Conservation (phyloP, 2,329 filamentous ascomycete genomes). For the Amphichorda felina region DNA sequence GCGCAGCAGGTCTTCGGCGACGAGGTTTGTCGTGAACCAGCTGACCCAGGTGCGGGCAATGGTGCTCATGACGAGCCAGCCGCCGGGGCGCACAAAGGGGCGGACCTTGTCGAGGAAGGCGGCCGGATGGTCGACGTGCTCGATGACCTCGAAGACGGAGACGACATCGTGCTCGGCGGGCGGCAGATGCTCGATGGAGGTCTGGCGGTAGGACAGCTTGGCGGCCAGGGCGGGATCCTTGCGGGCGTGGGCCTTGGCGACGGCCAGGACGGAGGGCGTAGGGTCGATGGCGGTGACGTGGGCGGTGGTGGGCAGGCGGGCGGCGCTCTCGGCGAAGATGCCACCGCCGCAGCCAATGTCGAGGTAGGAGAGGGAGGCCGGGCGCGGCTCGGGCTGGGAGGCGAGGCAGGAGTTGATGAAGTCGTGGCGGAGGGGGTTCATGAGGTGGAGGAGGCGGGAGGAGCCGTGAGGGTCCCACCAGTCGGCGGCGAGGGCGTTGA, state of each 20-base stretch:
- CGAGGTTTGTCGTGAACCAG: conserved; percentile 84
- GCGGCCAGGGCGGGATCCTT: conserved; percentile 55
- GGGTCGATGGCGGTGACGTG: conserved; percentile 71
- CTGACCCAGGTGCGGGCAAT: conserved; percentile 83
- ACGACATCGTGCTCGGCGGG: conserved; percentile 61
- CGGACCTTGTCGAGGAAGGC: conserved; percentile 62
- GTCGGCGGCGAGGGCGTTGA: conserved; percentile 80
- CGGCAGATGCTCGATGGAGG: conserved; percentile 57
- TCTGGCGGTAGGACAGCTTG: conserved; percentile 63
- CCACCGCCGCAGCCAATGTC: conserved; percentile 94
- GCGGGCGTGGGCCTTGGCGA: conserved; percentile 66
- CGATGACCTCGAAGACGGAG: conserved; percentile 85
- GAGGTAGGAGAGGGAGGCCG: conserved; percentile 51
- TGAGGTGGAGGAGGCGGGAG: conserved; percentile 84
- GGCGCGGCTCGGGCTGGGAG: conserved; percentile 31
- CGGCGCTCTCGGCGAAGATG: conserved; percentile 86
- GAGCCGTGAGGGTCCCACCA: conserved; percentile 98
- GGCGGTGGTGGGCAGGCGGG: conserved; percentile 49
- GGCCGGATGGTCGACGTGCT: conserved; percentile 72
- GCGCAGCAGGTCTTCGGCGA: conserved; percentile 77
- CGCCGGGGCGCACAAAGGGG: conserved; percentile 73
- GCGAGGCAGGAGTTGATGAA: conserved; percentile 68
- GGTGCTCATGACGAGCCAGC: conserved; percentile 86
- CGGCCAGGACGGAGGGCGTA: conserved; percentile 56
- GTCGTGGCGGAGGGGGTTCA: conserved; percentile 93